phyloP scores from a whole-genome alignment of 2,329 filamentous ascomycete genomes.

The Arthrinium puccinioides region DNA sequence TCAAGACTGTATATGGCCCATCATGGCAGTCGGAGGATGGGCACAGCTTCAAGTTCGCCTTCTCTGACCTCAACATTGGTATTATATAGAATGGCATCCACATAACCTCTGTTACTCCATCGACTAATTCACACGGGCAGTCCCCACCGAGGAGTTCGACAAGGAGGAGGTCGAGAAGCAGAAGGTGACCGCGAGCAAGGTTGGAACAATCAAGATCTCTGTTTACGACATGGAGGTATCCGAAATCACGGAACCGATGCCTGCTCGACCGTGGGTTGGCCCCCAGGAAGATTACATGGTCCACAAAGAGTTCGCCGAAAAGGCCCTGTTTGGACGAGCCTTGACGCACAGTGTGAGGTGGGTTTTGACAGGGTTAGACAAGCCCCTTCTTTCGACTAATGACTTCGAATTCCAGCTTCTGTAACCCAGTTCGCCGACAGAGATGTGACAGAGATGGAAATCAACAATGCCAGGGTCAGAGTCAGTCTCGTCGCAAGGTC shows the following conservation, averaged over 20 bases:
- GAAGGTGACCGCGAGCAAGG: background rate
- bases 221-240: constrained; percentile 1
- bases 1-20: background rate
- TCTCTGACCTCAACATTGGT: background rate
- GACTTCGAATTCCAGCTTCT: background rate
- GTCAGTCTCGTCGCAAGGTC: background rate
- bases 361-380: too few relatives aligned
- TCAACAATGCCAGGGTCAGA: background rate
- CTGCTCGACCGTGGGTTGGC: too few relatives aligned
- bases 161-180: background rate
- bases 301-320: background rate
- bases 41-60: background rate
- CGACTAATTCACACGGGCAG: too few relatives aligned
- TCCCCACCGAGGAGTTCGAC: background rate
- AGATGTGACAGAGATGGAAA: background rate
- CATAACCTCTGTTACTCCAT: background rate
- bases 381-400: background rate
- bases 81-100: background rate
- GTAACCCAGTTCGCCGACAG: background rate
- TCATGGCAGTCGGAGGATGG: background rate
- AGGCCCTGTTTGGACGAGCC: background rate
- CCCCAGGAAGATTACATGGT: background rate
- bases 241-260: background rate
- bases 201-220: constrained; percentile 1
- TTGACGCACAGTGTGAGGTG: background rate